Base-by-base conservation (phyloP, 768 basidiomycete genomes). In the Collybia nuda region DNA sequence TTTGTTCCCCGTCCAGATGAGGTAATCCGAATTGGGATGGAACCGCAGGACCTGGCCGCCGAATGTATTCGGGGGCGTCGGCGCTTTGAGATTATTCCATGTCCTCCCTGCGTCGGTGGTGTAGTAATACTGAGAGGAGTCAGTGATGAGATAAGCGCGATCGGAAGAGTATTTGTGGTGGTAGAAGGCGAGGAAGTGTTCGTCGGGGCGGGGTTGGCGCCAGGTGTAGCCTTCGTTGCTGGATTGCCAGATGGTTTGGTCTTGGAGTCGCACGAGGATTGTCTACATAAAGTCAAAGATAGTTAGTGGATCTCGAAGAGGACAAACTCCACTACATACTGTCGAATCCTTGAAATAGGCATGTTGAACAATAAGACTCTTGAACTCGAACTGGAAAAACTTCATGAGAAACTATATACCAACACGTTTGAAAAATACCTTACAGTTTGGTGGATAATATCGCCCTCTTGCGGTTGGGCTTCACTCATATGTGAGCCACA, bases 141-240 rank as follows among this genome's bases (percentile, higher is more conserved):
- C 73, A 12, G 94, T 96, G 72, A 98, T 81, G 55, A 98, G 84
- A 70, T 90, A 98, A 2, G 94, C 96, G 9, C 95, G 88, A 53
- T 91, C 91, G 42, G 76, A 56, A 17, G 81, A 67, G 70, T 88
- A 89, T 26, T 78, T 70, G 73, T 99, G 96, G 72, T 95, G 90
- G 59, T 89, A 89, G 68, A 98, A 88, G 0, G 79, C 84, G 29
- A 97, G 70, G 73, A 98, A 89, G 14, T 75, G 79, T 51, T 86
- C 75, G 1, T 72, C 74, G 0, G 81, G 76, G 62, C 65, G 70
- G 12, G 86, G 76, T 52, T 83, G 85, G 38, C 77, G 76, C 95
- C 96, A 99, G 0, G 85, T 85, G 67, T 92, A 93, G 1, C 96
- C 97, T 67, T 99, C 95, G 63, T 94, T 98, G 59, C 82, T 84